Evolutionary conservation across 2,329 filamentous ascomycete genomes (phyloP).

Genomic region (Chlorencoelia australis): DNA sequence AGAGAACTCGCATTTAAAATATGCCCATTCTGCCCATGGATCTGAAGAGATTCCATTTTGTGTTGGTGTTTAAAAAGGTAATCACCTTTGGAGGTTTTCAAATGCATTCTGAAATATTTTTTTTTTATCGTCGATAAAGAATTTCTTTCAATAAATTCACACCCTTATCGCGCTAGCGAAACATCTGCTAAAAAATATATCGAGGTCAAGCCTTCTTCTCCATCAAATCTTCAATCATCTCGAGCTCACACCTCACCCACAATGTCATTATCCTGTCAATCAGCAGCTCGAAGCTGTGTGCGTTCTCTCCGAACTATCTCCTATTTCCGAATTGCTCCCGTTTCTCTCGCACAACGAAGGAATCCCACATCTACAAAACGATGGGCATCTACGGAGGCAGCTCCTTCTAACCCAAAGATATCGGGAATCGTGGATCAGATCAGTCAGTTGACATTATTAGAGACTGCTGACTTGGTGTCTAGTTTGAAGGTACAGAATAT

Average conservation of each 20-base stretch:
- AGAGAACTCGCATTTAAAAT: too few species aligned
- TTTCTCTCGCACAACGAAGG: slow-evolving; percentile 36
- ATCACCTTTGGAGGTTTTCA: too few species aligned
- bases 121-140: too few species aligned
- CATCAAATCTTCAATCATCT: slow-evolving; percentile 5
- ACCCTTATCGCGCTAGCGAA: too few species aligned
- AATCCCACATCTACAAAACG: slow-evolving; percentile 49
- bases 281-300: slow-evolving; percentile 54
- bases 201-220: slow-evolving; percentile 3
- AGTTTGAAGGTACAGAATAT: slow-evolving; percentile 89
- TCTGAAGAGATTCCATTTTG: too few species aligned
- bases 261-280: slow-evolving; percentile 55
- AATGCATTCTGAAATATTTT: too few species aligned
- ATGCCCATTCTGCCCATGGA: too few species aligned
- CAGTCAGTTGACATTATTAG: slow-evolving; percentile 91
- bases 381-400: slow-evolving; percentile 78
- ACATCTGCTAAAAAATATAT: slow-evolving; percentile 6
- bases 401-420: slow-evolving; percentile 77
- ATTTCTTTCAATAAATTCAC: too few species aligned
- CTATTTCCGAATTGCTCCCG: slow-evolving; percentile 36
- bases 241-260: slow-evolving; percentile 25
- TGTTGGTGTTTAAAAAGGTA: too few species aligned
- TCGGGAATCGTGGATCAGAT: slow-evolving; percentile 94
- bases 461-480: slow-evolving; percentile 92
- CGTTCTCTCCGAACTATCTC: slow-evolving; percentile 46